A percentile compares a stretch with the other conserved stretches of the same genome.
phyloP scores from a whole-genome alignment of 1,139 yeast genomes.

The Candida sanyaensis region DNA sequence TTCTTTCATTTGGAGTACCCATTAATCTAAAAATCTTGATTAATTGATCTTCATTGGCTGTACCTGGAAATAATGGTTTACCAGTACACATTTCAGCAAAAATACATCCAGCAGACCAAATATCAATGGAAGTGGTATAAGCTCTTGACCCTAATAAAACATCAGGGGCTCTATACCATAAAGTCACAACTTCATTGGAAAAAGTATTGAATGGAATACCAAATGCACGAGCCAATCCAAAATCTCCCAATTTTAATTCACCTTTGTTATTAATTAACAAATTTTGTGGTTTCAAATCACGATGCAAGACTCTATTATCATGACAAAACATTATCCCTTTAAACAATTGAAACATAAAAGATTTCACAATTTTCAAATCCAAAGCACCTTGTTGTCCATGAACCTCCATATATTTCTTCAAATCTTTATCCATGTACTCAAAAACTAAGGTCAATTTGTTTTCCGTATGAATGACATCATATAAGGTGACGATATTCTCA shows the following conservation, averaged over 20 bases:
- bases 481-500: constrained; percentile 88
- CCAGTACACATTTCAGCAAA: constrained; percentile 98
- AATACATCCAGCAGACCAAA: constrained; percentile 99
- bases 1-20: constrained; percentile 96
- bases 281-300: constrained; percentile 96
- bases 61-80: constrained; percentile 95
- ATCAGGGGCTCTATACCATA: constrained; percentile 99
- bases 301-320: constrained; percentile 89
- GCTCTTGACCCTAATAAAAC: constrained; percentile 93
- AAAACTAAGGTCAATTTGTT: constrained; percentile 92
- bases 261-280: constrained; percentile 85
- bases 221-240: constrained; percentile 95
- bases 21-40: constrained; percentile 83
- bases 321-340: constrained; percentile 94
- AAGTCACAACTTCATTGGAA: constrained; percentile 94
- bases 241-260: constrained; percentile 92
- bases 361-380: constrained; percentile 76
- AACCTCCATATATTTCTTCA: constrained; percentile 91
- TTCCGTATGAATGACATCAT: constrained; percentile 96
- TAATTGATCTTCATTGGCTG: constrained; percentile 93
- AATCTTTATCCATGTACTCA: constrained; percentile 91
- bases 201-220: constrained; percentile 98
- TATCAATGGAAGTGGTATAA: constrained; percentile 93
- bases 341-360: constrained; percentile 89
- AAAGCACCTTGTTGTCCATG: constrained; percentile 82